Evolutionary conservation across 768 basidiomycete species (phyloP), one percentile per base, ranked within the genome.

Genomic region (Sarcodon aspratus): DNA sequence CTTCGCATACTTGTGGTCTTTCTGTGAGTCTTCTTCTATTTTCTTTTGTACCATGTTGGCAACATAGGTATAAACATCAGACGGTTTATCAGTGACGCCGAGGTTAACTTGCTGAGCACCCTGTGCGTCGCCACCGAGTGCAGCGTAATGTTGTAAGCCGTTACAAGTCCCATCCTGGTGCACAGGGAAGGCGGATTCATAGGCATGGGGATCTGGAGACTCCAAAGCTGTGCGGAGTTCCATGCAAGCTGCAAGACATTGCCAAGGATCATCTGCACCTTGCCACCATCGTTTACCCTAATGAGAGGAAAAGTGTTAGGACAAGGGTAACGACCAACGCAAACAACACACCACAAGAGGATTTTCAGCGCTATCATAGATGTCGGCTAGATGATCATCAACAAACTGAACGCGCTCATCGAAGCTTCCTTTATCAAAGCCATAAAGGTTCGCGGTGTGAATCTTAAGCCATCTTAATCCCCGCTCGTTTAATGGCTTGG

Each of bases 121-220:
- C 33, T 75, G 72, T 10, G 73, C 71, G 60, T 98, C 96, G 6
- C 96, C 95, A 40, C 96, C 96, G 4, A 99, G 79, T 0, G 96
- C 96, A 6, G 96, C 96, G 59, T 99, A 99, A 63, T 99, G 95
- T 67, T 99, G 96, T 54, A 99, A 72, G 27, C 95, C 96, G 57
- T 99, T 99, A 58, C 96, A 99, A 0, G 96, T 97, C 3, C 96
- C 95, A 55, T 99, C 96, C 65, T 98, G 95, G 61, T 99, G 96
- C 6, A 97, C 77, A 0, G 96, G 96, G n/a, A 96, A 72, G 13
- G 69, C 64, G 3, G 82, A 90, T 57, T 72, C 65, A 64, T 69
- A 84, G 15, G 64, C 61, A 52, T 71, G 74, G 0, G 78, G 75
- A 37, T 79, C 72, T 12, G 78, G 76, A 1, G 83, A 85, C 37